These are phyloP conservation scores for Cytospora leucostoma DNA, from an alignment of 2,329 filamentous ascomycete genomes.

Conservation along the genomic window DNA sequence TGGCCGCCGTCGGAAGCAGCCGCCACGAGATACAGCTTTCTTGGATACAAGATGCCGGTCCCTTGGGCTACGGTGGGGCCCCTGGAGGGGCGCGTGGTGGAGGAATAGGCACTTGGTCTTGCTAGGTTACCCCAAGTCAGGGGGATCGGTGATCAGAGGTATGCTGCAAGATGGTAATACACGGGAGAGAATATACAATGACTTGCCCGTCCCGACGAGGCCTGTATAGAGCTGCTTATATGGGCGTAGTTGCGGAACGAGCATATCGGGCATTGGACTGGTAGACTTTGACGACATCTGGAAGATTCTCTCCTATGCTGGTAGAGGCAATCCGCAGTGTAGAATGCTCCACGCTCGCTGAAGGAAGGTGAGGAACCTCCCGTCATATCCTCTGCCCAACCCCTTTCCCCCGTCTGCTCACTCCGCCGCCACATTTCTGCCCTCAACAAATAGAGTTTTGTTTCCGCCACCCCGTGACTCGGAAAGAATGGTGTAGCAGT, in stretches of 20 bases:
- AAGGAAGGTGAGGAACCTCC: too few relatives aligned
- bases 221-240: too few relatives aligned
- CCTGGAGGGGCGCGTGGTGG: not conserved
- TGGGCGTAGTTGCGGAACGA: not conserved
- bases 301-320: not conserved
- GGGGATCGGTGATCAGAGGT: too few relatives aligned
- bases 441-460: not conserved
- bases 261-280: conserved; percentile 11
- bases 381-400: not conserved
- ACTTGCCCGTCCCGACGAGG: too few relatives aligned
- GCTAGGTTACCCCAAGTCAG: not conserved
- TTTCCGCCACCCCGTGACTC: not conserved
- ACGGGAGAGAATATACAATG: too few relatives aligned
- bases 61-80: not conserved
- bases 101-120: not conserved
- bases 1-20: not conserved
- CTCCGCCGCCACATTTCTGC: not conserved
- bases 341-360: not conserved
- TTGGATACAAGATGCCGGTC: not conserved
- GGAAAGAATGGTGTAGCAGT: not conserved
- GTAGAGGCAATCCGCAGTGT: not conserved
- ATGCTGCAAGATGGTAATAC: too few relatives aligned
- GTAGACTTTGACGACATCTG: conserved; percentile 11
- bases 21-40: not conserved
- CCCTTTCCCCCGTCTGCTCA: not conserved